Conservation (phyloP, 352 stramenopile genomes). For the Phytophthora colocasiae region DNA sequence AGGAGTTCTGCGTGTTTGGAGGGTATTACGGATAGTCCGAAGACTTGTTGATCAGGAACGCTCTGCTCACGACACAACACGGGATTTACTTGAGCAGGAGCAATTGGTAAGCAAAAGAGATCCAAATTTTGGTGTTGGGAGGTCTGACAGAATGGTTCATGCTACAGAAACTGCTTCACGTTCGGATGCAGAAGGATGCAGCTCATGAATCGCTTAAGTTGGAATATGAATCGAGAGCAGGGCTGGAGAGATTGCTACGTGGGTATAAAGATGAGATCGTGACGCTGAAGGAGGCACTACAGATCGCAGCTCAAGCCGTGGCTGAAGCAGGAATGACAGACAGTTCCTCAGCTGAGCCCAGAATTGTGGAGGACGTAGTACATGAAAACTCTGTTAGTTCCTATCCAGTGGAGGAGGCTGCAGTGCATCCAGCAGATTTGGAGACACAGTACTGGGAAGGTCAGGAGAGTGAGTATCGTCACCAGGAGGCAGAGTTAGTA, state of each 20-base stretch:
- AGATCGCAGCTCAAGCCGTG: constrained; percentile 72
- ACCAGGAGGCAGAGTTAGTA: constrained; percentile 15
- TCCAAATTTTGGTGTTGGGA: background rate
- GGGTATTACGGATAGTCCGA: constrained; percentile 61
- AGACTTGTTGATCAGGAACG: constrained; percentile 60
- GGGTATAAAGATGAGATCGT: constrained; percentile 80
- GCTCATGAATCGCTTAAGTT: constrained; percentile 65
- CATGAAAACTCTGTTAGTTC: constrained; percentile 2
- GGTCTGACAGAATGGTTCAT: background rate
- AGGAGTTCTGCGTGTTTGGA: constrained; percentile 65
- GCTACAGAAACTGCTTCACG: constrained; percentile 46
- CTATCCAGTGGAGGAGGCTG: constrained; percentile 6
- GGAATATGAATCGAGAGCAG: constrained; percentile 59
- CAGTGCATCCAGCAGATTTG: constrained; percentile 17
- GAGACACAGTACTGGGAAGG: constrained; percentile 13
- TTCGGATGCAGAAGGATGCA: constrained; percentile 53
- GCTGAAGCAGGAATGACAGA: constrained; percentile 42
- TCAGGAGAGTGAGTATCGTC: constrained; percentile 13
- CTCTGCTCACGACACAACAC: constrained; percentile 45
- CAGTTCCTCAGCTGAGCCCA: background rate
- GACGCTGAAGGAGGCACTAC: constrained; percentile 76
- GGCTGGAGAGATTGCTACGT: constrained; percentile 61
- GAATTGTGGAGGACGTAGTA: constrained; percentile 2
- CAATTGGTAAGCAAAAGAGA: constrained; percentile 39
- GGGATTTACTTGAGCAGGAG: constrained; percentile 51